Percentiles rank a stretch among this genome's conserved stretches.
Conservation (phyloP, 2,329 filamentous ascomycete genomes). For the Colletotrichum lini region DNA sequence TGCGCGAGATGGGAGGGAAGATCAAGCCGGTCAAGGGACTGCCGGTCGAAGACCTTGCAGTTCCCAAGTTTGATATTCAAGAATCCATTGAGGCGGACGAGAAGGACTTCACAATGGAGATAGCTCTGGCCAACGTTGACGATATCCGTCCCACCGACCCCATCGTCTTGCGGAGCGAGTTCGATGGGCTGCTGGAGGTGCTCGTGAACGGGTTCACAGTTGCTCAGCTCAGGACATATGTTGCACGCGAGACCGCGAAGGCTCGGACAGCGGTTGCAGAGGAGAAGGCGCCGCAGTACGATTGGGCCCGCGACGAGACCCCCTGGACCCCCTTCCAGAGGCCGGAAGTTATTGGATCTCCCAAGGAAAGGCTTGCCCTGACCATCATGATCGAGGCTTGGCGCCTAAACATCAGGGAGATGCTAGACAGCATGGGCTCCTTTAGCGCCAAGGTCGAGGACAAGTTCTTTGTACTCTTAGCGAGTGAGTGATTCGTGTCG, state of each 20-base stretch:
- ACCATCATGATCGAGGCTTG: slow-evolving; percentile 65
- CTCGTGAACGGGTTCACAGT: slow-evolving; percentile 63
- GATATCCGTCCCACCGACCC: slow-evolving; percentile 61
- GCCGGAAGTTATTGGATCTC: slow-evolving; percentile 36
- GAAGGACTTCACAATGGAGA: slow-evolving; percentile 48
- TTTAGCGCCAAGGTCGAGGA: slow-evolving; percentile 55
- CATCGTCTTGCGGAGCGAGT: slow-evolving; percentile 57
- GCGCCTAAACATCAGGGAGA: slow-evolving; percentile 64
- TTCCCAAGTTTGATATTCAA: slow-evolving; percentile 49
- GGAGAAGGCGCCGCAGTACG: slow-evolving; percentile 45
- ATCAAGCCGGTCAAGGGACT: slow-evolving; percentile 31
- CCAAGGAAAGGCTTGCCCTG: slow-evolving; percentile 59
- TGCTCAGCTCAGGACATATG: slow-evolving; percentile 62
- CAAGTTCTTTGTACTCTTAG: slow-evolving; percentile 11
- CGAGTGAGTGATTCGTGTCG: slow-evolving; percentile 25
- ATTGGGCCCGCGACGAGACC: slow-evolving; percentile 59
- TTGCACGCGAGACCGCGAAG: slow-evolving; percentile 41
- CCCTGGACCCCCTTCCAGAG: slow-evolving; percentile 57
- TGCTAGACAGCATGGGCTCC: slow-evolving; percentile 59
- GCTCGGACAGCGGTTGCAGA: slow-evolving; percentile 16
- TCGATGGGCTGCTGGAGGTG: slow-evolving; percentile 55
- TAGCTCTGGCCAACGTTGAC: slow-evolving; percentile 63
- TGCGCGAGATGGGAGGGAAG: slow-evolving; percentile 53
- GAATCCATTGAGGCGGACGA: slow-evolving; percentile 49
- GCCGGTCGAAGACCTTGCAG: slow-evolving; percentile 22